Base-by-base conservation (phyloP, 345 rosid species). In the Aquilaria yunnanensis region DNA sequence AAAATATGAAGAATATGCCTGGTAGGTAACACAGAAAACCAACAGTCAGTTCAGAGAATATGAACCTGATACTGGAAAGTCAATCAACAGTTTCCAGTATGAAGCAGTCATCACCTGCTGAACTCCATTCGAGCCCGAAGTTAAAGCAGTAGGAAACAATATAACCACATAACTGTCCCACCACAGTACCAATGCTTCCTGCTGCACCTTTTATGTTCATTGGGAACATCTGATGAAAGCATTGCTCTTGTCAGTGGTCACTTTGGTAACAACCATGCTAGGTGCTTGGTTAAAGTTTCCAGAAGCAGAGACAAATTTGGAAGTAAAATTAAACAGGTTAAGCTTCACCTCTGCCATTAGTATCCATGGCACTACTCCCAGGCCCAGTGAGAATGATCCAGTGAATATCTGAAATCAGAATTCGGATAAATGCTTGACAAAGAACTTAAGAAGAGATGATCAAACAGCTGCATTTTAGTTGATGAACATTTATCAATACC, bases 1-100 rank as follows among this genome's bases (percentile, higher is more conserved):
- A 66, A 68, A 69, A 83, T 23, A 83, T 66, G 70, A 86, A 84
- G 68, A 87, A 81, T 43, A 88, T 81, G 52, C 84, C 92, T 83
- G 78, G 9, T 14, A 11, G 23, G 32, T 12, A 16, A 37, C 14
- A 4, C 16, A 13, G 60, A 33, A 59, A 46, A 14, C 31, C 14
- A 45, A n/a, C 48, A 32, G 60, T 34, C 41, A 34, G 41, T 34
- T 3, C 41, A 1, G 2, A 0, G 31, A 16, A 48, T n/a, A 49
- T 14, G 32, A 12, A 8, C 54, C 32, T 0, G 30, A 61, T 12
- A 49, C 46, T 61, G 5, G 2, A 14, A 3, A 13, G 4, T 50
- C 47, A 13, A 61, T 2, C 12, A 12, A 12, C 32, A 34, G 41
- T 3, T 34, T 34, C 41, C 23, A 51, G 23, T 34, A 34, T 34